A percentile compares a stretch with the other conserved stretches of the same genome.
Conservation (phyloP, 169 alveolate species). For the Eimeria praecox region DNA sequence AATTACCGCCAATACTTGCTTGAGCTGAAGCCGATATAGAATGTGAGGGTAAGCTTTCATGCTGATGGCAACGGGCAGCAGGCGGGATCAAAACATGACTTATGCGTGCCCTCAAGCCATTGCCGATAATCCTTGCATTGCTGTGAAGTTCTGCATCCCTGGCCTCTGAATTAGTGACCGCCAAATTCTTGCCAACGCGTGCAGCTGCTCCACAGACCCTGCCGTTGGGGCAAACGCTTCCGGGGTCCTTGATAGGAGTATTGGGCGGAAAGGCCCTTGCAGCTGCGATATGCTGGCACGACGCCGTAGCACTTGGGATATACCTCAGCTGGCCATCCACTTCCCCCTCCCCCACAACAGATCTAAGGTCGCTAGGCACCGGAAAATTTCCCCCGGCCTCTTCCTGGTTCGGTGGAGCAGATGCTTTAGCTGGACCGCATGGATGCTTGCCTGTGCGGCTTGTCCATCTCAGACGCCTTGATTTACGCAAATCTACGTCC, state of each 20-base stretch:
- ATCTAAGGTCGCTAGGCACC: neutral
- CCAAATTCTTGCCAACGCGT: neutral
- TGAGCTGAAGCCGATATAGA: neutral
- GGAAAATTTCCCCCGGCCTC: neutral
- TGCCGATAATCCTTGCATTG: slow-evolving; percentile 36
- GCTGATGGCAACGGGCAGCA: neutral
- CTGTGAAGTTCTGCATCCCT: slow-evolving; percentile 26
- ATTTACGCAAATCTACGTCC: neutral
- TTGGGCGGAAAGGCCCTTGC: neutral
- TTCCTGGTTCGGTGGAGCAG: neutral
- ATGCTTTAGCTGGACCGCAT: neutral
- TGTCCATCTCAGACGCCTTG: slow-evolving; percentile 20
- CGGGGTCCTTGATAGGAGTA: neutral
- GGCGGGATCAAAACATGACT: slow-evolving; percentile 13
- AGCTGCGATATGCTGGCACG: neutral
- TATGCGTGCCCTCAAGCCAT: slow-evolving; percentile 25
- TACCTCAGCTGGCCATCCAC: neutral
- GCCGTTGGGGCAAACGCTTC: neutral
- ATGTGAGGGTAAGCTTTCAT: neutral
- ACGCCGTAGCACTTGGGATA: neutral
- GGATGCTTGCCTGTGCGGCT: neutral
- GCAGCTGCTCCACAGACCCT: neutral
- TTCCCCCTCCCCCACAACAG: neutral
- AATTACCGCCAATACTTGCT: neutral
- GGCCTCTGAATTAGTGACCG: neutral